These are phyloP conservation scores for Mycena albidolilacea DNA, from an alignment of 768 basidiomycete species.

Conservation along the genomic window DNA sequence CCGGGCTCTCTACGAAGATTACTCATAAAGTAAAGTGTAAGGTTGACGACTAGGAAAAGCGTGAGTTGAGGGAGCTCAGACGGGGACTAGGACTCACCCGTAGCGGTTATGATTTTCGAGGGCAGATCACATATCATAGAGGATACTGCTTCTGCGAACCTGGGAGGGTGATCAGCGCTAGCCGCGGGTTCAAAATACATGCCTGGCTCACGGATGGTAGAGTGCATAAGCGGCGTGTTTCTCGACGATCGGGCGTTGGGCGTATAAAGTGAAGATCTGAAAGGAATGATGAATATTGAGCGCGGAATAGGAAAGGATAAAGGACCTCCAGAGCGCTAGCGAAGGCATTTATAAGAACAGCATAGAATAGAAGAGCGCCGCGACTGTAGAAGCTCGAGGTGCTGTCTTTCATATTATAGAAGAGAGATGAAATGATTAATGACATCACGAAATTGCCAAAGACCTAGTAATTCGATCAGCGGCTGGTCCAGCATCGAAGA, in stretches of 20 bases:
- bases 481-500: neutral
- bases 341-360: constrained; percentile 57
- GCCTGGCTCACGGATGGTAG: constrained; percentile 49
- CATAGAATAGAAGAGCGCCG: constrained; percentile 60
- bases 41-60: constrained; percentile 46
- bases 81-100: constrained; percentile 12
- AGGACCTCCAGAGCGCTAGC: constrained; percentile 49
- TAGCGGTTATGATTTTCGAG: constrained; percentile 42
- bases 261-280: constrained; percentile 47
- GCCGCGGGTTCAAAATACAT: too few relatives aligned
- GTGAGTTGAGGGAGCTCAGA: neutral
- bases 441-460: constrained; percentile 44
- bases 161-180: neutral
- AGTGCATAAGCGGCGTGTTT: constrained; percentile 59
- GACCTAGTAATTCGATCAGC: constrained; percentile 7
- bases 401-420: constrained; percentile 53
- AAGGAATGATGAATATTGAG: neutral
- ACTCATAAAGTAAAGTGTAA: constrained; percentile 60
- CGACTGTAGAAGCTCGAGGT: constrained; percentile 61
- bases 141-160: constrained; percentile 54
- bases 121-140: constrained; percentile 58
- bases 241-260: constrained; percentile 55
- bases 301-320: neutral
- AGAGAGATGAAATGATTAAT: constrained; percentile 51
- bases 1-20: constrained; percentile 55